Percentiles rank a stretch among this genome's conserved stretches.
These are phyloP conservation scores for Phanerochaete carnosa DNA, from an alignment of 768 basidiomycete species.

Conservation along the genomic window DNA sequence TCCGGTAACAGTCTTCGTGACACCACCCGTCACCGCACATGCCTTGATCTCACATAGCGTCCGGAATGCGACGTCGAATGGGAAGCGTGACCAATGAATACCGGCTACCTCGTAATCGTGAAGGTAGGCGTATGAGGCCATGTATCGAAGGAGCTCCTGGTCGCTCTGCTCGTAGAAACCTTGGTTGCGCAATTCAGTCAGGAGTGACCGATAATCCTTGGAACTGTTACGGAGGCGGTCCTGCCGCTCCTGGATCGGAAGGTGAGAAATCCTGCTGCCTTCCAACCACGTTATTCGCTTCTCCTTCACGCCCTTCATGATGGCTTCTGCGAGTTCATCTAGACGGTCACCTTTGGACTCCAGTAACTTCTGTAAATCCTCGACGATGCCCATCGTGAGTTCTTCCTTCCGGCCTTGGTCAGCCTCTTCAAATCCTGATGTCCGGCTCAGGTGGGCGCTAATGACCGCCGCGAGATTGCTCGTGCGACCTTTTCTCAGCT, in stretches of 20 bases:
- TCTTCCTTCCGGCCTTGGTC: no score
- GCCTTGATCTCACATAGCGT: slow-evolving; percentile 53
- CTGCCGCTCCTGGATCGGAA: slow-evolving; percentile 44
- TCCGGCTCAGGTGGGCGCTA: no score
- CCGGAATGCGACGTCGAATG: slow-evolving; percentile 54
- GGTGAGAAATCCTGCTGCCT: slow-evolving; percentile 28
- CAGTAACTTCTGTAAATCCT: no score
- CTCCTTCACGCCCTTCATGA: neutral
- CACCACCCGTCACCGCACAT: slow-evolving; percentile 30
- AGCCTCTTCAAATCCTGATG: no score
- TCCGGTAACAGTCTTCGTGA: slow-evolving; percentile 36
- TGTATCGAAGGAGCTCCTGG: slow-evolving; percentile 34
- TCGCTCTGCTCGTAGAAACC: slow-evolving; percentile 25
- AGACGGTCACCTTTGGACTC: no score
- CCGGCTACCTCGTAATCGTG: slow-evolving; percentile 27
- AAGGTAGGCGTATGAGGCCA: slow-evolving; percentile 51
- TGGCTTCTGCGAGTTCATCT: neutral
- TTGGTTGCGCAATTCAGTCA: neutral
- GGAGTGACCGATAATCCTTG: slow-evolving; percentile 29
- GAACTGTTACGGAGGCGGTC: slow-evolving; percentile 45
- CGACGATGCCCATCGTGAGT: no score
- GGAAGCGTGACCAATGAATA: slow-evolving; percentile 37
- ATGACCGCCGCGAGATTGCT: no score
- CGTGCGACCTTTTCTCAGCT: neutral
- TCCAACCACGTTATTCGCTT: neutral